These are phyloP conservation scores for Backusella psychrophila DNA, from an alignment of 192 early-diverging fungal genomes.

Conservation along the genomic window DNA sequence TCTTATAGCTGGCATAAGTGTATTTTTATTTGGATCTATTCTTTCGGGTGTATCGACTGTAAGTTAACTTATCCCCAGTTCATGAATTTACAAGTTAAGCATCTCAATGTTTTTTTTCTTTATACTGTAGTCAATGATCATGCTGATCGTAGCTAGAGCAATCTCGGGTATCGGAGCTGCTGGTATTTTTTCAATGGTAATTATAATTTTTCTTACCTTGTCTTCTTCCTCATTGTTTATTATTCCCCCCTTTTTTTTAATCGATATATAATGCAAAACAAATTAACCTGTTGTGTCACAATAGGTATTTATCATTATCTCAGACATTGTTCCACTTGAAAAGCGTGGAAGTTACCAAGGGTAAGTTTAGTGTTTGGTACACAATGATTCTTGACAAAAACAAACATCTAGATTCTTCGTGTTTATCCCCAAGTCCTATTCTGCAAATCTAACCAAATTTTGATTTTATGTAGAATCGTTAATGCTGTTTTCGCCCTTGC, in stretches of 20 bases:
- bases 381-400: not conserved
- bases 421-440: too few relatives aligned
- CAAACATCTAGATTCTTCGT: not conserved
- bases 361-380: conserved; percentile 9
- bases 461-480: conserved; percentile 28
- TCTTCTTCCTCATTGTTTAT: not conserved
- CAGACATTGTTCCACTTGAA: conserved; percentile 78
- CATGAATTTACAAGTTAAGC: not conserved
- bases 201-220: not conserved
- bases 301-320: conserved; percentile 71
- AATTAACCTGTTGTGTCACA: conserved; percentile 1
- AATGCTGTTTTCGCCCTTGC: conserved; percentile 37
- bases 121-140: conserved; percentile 25
- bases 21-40: conserved; percentile 80
- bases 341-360: conserved; percentile 72
- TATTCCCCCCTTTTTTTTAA: not conserved
- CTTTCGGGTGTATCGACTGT: conserved; percentile 71
- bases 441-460: not conserved
- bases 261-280: conserved; percentile 2
- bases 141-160: conserved; percentile 61
- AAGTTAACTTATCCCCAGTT: conserved; percentile 30
- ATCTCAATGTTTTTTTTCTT: not conserved
- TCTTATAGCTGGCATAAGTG: conserved; percentile 67
- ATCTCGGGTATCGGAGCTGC: conserved; percentile 67
- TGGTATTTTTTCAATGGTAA: conserved; percentile 53